phyloP scores from a whole-genome alignment of 495 filamentous ascomycete species.

The Acidomyces sp. region DNA sequence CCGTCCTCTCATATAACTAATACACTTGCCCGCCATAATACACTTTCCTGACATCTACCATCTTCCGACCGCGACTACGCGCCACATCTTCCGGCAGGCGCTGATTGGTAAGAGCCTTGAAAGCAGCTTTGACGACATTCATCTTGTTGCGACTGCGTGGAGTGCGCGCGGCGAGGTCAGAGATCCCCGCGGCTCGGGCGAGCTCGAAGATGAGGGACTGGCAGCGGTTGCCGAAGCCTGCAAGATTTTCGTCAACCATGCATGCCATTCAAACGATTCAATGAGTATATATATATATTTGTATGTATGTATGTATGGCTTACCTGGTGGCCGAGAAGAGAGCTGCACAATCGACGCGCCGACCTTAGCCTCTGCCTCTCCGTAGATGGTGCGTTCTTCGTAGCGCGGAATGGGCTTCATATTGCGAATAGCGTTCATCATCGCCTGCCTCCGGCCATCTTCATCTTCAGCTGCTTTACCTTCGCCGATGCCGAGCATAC shows the following conservation, averaged over 20 bases:
- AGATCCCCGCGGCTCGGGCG: slow-evolving; percentile 66
- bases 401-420: slow-evolving; percentile 81
- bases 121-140: slow-evolving; percentile 89
- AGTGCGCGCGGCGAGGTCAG: slow-evolving; percentile 70
- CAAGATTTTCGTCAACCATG: no score
- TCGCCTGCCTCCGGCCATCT: slow-evolving; percentile 53
- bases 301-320: no score
- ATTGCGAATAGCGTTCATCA: slow-evolving; percentile 64
- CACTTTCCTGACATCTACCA: slow-evolving; percentile 91
- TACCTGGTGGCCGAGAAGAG: slow-evolving; percentile 76
- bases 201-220: slow-evolving; percentile 89
- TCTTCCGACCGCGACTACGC: slow-evolving; percentile 72
- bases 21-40: slow-evolving; percentile 71
- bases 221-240: slow-evolving; percentile 84
- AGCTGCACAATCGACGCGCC: slow-evolving; percentile 56
- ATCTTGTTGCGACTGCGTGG: slow-evolving; percentile 75
- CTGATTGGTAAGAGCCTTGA: slow-evolving; percentile 69
- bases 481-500: slow-evolving; percentile 76
- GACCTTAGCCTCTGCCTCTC: slow-evolving; percentile 70
- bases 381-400: slow-evolving; percentile 81
- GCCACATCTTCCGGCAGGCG: slow-evolving; percentile 78
- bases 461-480: slow-evolving; percentile 65
- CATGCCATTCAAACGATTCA: no score
- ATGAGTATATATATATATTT: no score
- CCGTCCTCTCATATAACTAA: no score